Percentiles rank a stretch among this genome's conserved stretches.
Evolutionary conservation across 371 early-diverging fungal genomes (phyloP).

Genomic region (Capniomyces stellatus): DNA sequence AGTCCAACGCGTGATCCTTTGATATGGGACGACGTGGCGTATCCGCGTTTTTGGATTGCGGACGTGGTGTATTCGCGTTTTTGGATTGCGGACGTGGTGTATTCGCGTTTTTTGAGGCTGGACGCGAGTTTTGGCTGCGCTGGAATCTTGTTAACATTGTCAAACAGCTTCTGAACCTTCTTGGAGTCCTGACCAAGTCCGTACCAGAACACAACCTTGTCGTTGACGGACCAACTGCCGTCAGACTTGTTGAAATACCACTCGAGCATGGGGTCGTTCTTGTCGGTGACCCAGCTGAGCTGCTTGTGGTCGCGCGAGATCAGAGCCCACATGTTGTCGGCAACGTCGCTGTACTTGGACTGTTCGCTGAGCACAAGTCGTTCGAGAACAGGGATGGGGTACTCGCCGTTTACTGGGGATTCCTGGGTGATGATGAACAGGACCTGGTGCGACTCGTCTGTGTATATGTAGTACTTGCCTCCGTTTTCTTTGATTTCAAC

Average conservation of each 20-base stretch:
- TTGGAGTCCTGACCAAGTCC: constrained; percentile 56
- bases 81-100: background rate
- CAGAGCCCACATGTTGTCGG: constrained; percentile 72
- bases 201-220: constrained; percentile 70
- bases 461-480: constrained; percentile 40
- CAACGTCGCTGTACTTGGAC: constrained; percentile 66
- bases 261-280: constrained; percentile 28
- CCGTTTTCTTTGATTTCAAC: constrained; percentile 15
- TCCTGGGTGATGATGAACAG: constrained; percentile 48
- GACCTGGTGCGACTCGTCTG: constrained; percentile 73
- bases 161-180: constrained; percentile 39
- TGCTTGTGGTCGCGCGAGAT: constrained; percentile 50
- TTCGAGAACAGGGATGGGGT: constrained; percentile 44
- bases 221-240: constrained; percentile 45
- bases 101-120: background rate
- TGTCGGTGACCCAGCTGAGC: constrained; percentile 46
- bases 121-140: background rate
- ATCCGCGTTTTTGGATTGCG: constrained; percentile 21
- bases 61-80: background rate
- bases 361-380: constrained; percentile 60
- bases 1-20: constrained; percentile 44
- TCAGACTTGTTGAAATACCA: constrained; percentile 93
- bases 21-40: background rate
- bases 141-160: constrained; percentile 20
- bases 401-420: constrained; percentile 26